Evolutionary conservation across 164 flowering plant genomes (phyloP).

Genomic region (Magnolia changhungtana): DNA sequence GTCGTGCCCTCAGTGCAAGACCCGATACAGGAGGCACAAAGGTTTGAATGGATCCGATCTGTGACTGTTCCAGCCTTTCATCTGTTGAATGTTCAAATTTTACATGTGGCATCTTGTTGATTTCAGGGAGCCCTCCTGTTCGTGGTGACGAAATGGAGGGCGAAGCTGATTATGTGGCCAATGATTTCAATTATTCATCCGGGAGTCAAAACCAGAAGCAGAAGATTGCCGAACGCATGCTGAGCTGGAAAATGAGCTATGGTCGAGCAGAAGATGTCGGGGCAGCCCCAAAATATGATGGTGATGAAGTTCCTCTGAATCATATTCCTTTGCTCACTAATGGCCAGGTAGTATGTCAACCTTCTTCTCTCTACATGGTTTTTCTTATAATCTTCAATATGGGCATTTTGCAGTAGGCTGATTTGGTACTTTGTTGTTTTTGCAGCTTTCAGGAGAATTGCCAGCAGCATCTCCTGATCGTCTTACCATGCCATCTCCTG

Average conservation of each 20-base stretch:
- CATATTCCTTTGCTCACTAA: conserved; percentile 66
- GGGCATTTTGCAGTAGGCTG: neutral
- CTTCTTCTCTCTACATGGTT: neutral
- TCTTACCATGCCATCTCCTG: conserved; percentile 76
- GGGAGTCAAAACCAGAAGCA: conserved; percentile 39
- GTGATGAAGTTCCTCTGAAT: conserved; percentile 57
- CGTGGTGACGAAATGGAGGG: conserved; percentile 44
- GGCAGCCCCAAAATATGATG: conserved; percentile 53
- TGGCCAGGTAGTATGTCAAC: conserved; percentile 51
- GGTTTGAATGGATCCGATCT: conserved; percentile 23
- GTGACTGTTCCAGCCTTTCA: neutral
- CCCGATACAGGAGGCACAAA: conserved; percentile 52
- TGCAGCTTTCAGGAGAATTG: conserved; percentile 79
- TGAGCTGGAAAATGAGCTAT: conserved; percentile 43
- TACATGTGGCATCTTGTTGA: neutral
- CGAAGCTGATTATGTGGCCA: conserved; percentile 36
- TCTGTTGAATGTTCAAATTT: neutral
- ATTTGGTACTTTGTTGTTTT: neutral
- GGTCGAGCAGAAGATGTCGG: conserved; percentile 62
- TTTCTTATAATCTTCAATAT: neutral
- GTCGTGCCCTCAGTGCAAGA: conserved; percentile 63
- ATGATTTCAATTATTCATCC: conserved; percentile 48
- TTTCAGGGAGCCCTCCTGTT: conserved; percentile 42
- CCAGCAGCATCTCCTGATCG: conserved; percentile 89
- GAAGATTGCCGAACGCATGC: conserved; percentile 33